phyloP scores from a whole-genome alignment of 108 stramenopile genomes.

The Cyclotella baltica region DNA sequence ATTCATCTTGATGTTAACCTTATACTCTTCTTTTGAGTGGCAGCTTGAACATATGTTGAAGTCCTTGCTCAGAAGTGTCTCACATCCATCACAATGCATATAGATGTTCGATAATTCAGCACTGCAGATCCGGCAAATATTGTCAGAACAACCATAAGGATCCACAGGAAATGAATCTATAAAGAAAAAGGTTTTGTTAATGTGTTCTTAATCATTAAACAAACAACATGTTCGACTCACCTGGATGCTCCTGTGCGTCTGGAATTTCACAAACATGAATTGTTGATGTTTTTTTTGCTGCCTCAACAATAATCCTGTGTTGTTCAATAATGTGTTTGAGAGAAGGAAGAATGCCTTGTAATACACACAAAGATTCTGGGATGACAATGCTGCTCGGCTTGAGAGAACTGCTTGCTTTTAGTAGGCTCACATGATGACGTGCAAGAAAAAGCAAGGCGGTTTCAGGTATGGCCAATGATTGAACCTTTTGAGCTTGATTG shows the following conservation, averaged over 20 bases:
- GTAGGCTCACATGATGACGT: slow-evolving; percentile 41
- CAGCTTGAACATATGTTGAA: slow-evolving; percentile 86
- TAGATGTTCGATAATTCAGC: slow-evolving; percentile 86
- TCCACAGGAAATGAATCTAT: slow-evolving; percentile 38
- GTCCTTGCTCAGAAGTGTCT: slow-evolving; percentile 79
- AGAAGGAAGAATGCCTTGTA: slow-evolving; percentile 54
- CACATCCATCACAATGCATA: slow-evolving; percentile 91
- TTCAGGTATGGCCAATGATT: slow-evolving; percentile 85
- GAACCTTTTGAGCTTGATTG: slow-evolving; percentile 56
- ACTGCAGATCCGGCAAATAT: slow-evolving; percentile 72
- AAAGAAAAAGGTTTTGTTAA: no score
- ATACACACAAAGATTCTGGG: slow-evolving; percentile 27
- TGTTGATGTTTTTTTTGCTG: slow-evolving; percentile 17
- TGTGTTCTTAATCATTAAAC: no score
- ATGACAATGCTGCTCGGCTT: background rate
- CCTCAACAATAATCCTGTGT: slow-evolving; percentile 29
- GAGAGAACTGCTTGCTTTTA: no score
- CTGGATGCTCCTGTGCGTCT: slow-evolving; percentile 49
- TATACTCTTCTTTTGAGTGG: slow-evolving; percentile 54
- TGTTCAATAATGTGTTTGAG: slow-evolving; percentile 43
- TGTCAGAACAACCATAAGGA: slow-evolving; percentile 69
- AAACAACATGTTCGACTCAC: background rate
- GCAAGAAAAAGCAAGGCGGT: slow-evolving; percentile 70
- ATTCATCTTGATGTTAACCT: slow-evolving; percentile 57
- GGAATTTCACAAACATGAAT: slow-evolving; percentile 40